Conservation (phyloP, 495 filamentous ascomycete species). For the Parathielavia appendiculata region DNA sequence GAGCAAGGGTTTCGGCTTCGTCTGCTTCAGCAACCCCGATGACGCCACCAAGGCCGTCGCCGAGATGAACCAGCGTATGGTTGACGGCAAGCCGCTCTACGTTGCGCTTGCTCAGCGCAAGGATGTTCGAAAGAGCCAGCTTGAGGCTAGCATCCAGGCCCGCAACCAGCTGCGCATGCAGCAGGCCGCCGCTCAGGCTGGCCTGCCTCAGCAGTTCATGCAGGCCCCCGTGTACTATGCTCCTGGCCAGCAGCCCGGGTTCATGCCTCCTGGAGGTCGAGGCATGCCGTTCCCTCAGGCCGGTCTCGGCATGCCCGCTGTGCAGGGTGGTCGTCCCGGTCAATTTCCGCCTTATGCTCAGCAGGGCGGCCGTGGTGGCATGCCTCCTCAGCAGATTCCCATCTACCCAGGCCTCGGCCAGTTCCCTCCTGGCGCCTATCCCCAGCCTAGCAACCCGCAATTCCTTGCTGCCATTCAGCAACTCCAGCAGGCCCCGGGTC, state of each 20-base stretch:
- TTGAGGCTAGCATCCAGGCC: slow-evolving; percentile 98
- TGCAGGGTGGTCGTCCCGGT: slow-evolving; percentile 75
- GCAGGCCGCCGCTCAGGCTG: slow-evolving; percentile 88
- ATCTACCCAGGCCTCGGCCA: slow-evolving; percentile 65
- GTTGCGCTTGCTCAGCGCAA: slow-evolving; percentile 98
- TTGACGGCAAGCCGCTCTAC: slow-evolving; percentile 94
- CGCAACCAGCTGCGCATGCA: slow-evolving; percentile 98
- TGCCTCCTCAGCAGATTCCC: slow-evolving; percentile 70
- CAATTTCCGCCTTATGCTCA: slow-evolving; percentile 80
- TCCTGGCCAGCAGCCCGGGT: slow-evolving; percentile 72
- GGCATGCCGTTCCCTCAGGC: slow-evolving; percentile 84
- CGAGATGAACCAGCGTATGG: slow-evolving; percentile 99
- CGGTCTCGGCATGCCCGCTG: slow-evolving; percentile 72
- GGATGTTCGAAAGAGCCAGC: slow-evolving; percentile 96
- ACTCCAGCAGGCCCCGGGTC: slow-evolving; percentile 61
- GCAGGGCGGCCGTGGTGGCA: slow-evolving; percentile 77
- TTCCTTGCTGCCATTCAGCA: slow-evolving; percentile 63
- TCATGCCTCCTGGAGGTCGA: slow-evolving; percentile 70
- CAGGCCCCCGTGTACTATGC: slow-evolving; percentile 84
- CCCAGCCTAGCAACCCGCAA: slow-evolving; percentile 46
- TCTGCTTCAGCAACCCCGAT: slow-evolving; percentile 98
- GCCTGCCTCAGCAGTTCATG: slow-evolving; percentile 82
- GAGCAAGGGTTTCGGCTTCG: slow-evolving; percentile 99
- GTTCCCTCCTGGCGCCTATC: slow-evolving; percentile 62
- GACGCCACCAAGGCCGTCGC: slow-evolving; percentile 98